These are phyloP conservation scores for Gillenia trifoliata DNA, from an alignment of 306 rosid species.

Conservation along the genomic window DNA sequence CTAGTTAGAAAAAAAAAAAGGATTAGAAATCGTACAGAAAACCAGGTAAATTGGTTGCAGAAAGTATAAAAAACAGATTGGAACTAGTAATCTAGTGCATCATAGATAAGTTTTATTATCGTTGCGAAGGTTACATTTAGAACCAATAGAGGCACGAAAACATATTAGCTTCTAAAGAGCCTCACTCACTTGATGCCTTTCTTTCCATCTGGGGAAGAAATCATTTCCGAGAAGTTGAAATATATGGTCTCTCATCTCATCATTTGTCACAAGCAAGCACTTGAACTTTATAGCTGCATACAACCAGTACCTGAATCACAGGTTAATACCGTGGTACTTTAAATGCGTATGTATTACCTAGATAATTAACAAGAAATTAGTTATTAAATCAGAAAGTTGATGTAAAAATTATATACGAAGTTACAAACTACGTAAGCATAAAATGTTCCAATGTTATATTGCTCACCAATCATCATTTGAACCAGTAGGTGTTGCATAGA, in stretches of 20 bases:
- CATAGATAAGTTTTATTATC: too few relatives aligned
- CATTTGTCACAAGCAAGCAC: conserved; percentile 84
- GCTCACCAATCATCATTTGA: conserved; percentile 95
- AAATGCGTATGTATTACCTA: conserved; percentile 19
- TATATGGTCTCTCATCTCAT: conserved; percentile 93
- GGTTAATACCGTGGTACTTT: conserved; percentile 29
- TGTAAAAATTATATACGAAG: background rate
- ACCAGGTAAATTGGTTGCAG: background rate
- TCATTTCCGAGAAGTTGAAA: conserved; percentile 93
- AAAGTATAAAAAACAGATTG: background rate
- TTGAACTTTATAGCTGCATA: conserved; percentile 94
- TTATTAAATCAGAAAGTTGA: background rate
- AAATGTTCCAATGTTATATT: conserved; percentile 12
- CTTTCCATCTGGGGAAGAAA: conserved; percentile 96
- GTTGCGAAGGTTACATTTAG: background rate
- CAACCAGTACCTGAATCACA: conserved; percentile 94
- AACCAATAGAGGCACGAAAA: background rate
- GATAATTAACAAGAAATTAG: background rate
- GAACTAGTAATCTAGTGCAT: background rate
- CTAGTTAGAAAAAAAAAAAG: conserved; percentile 14
- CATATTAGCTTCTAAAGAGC: conserved; percentile 13
- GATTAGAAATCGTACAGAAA: background rate
- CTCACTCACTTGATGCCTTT: conserved; percentile 86
- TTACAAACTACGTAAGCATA: background rate
- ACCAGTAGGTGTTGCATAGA: conserved; percentile 82